A percentile compares a stretch with the other conserved stretches of the same genome.
Conservation (phyloP, 2,329 filamentous ascomycete genomes). For the Stachybotrys elegans region DNA sequence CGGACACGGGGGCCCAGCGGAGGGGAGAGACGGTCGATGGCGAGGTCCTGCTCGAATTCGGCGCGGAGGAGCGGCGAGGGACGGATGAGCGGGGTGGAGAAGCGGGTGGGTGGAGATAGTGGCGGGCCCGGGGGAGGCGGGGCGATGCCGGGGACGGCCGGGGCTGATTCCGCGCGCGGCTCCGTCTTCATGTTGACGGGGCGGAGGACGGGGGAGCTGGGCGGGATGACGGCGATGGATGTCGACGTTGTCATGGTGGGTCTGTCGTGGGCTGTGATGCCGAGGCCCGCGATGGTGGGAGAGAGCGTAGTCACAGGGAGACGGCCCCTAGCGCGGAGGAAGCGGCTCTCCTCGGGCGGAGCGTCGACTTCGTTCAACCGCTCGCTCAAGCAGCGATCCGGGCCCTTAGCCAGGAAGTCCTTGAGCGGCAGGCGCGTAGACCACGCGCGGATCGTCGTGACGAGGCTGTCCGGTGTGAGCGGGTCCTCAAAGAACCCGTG, state of each 20-base stretch:
- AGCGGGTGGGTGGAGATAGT: conserved; percentile 21
- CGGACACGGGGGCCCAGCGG: conserved; percentile 23
- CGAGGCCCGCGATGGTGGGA: conserved; percentile 18
- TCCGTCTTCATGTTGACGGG: conserved; percentile 20
- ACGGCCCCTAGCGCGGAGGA: conserved; percentile 21
- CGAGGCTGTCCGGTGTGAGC: conserved; percentile 19
- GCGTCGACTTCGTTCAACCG: conserved; percentile 38
- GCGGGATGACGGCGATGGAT: conserved; percentile 9
- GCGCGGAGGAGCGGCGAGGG: conserved; percentile 28
- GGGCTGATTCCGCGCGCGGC: conserved; percentile 20
- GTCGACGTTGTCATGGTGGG: background rate
- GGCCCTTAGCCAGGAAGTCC: conserved; percentile 52
- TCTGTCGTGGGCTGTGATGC: conserved; percentile 24
- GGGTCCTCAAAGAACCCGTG: conserved; percentile 56
- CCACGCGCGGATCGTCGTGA: conserved; percentile 42
- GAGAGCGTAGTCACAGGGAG: conserved; percentile 15
- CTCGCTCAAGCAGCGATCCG: conserved; percentile 48
- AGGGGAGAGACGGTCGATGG: conserved; percentile 31
- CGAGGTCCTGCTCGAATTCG: conserved; percentile 32
- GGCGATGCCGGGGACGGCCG: conserved; percentile 12
- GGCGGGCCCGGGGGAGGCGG: conserved; percentile 19
- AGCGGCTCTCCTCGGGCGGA: conserved; percentile 22
- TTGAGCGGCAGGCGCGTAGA: conserved; percentile 44
- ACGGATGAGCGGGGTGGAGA: conserved; percentile 22
- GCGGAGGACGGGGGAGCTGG: conserved; percentile 26